Evolutionary conservation across 139 green algal species (phyloP).

Genomic region (Coelastrella sp.): DNA sequence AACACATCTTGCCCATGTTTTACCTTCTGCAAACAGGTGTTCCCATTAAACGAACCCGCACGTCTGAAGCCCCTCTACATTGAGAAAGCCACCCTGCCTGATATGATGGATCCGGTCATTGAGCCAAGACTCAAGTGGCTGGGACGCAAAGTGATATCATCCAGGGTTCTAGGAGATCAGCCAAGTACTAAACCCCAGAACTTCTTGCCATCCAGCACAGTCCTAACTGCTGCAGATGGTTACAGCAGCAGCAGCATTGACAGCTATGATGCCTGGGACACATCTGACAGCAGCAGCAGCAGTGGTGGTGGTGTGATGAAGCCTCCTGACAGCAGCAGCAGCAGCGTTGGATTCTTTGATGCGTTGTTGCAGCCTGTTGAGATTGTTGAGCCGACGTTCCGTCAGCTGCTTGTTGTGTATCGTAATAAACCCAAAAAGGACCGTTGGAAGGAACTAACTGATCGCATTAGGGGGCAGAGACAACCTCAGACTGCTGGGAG

Average conservation of each 20-base stretch:
- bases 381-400: constrained; percentile 62
- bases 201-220: neutral
- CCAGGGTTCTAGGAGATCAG: too few species aligned
- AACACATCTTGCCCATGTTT: too few species aligned
- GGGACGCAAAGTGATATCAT: too few species aligned
- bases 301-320: neutral
- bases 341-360: constrained; percentile 8
- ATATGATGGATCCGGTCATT: constrained; percentile 49
- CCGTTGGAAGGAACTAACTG: neutral
- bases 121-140: constrained; percentile 10
- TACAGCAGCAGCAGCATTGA: constrained; percentile 11
- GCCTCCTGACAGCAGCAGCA: constrained; percentile 33
- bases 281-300: neutral
- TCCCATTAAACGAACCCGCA: constrained; percentile 43
- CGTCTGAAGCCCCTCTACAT: constrained; percentile 56
- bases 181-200: neutral
- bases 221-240: neutral
- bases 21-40: constrained; percentile 21
- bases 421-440: constrained; percentile 31
- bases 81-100: constrained; percentile 54
- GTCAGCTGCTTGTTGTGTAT: constrained; percentile 63
- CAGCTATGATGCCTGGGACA: neutral
- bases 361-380: constrained; percentile 43
- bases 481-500: neutral
- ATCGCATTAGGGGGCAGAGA: neutral